Conservation (phyloP, 2,329 filamentous ascomycete species). For the Penicillium corylophilum region DNA sequence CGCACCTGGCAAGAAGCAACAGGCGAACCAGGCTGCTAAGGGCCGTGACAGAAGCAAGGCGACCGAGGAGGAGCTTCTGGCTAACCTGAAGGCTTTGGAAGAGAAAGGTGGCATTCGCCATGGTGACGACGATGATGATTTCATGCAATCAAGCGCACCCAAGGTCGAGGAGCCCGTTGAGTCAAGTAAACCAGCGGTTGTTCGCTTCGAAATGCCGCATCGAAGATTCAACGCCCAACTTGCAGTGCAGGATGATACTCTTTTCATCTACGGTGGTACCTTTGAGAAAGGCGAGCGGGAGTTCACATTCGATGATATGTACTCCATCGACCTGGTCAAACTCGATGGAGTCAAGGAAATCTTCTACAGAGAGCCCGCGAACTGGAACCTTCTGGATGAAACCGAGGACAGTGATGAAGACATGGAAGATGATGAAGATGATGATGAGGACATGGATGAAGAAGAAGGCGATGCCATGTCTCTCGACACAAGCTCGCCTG, state of each 20-base stretch:
- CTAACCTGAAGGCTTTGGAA: conserved; percentile 82
- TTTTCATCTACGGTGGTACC: conserved; percentile 94
- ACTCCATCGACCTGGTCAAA: conserved; percentile 90
- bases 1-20: conserved; percentile 61
- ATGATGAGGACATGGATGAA: conserved; percentile 44
- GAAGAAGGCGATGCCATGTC: conserved; percentile 50
- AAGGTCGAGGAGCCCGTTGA: conserved; percentile 55
- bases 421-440: conserved; percentile 47
- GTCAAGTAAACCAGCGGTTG: conserved; percentile 58
- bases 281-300: conserved; percentile 94
- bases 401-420: conserved; percentile 59
- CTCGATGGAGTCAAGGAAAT: conserved; percentile 91
- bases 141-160: conserved; percentile 40
- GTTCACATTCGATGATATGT: conserved; percentile 93
- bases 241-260: conserved; percentile 83
- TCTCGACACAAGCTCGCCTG: conserved; percentile 36
- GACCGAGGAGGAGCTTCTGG: conserved; percentile 85
- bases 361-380: conserved; percentile 78
- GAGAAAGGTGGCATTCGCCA: conserved; percentile 65
- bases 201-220: conserved; percentile 82
- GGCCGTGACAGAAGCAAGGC: conserved; percentile 72
- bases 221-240: conserved; percentile 87
- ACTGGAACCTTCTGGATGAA: conserved; percentile 70
- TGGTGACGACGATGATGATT: conserved; percentile 45
- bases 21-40: conserved; percentile 44